Evolutionary conservation across 1,139 yeast genomes (phyloP).

Genomic region (Saccharomyces hybrid): DNA sequence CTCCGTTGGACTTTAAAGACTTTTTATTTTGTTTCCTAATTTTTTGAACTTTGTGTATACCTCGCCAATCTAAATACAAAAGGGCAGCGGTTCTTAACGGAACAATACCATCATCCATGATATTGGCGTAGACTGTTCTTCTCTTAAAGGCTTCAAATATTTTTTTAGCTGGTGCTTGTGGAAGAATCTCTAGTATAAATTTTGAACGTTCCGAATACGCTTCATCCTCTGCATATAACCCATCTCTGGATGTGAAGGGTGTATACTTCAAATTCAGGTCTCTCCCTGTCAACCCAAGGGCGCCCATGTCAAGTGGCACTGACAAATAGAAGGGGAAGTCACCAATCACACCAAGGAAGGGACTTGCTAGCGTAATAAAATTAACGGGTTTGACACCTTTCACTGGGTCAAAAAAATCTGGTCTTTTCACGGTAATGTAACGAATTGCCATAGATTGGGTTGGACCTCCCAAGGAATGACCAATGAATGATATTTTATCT

Average conservation of each 20-base stretch:
- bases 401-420: conserved; percentile 43
- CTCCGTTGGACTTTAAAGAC: background rate
- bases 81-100: conserved; percentile 54
- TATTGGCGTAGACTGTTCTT: conserved; percentile 52
- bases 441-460: conserved; percentile 60
- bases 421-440: conserved; percentile 42
- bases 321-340: conserved; percentile 57
- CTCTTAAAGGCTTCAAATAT: conserved; percentile 42
- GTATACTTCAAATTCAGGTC: conserved; percentile 45
- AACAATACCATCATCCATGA: conserved; percentile 54
- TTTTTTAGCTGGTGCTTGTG: conserved; percentile 46
- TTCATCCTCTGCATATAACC: conserved; percentile 11
- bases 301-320: conserved; percentile 53
- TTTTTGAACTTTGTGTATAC: conserved; percentile 43
- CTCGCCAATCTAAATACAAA: conserved; percentile 52
- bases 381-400: conserved; percentile 43
- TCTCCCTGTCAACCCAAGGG: conserved; percentile 57
- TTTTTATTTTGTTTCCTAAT: conserved; percentile 31
- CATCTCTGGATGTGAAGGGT: conserved; percentile 22
- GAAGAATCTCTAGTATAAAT: conserved; percentile 46
- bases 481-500: conserved; percentile 50
- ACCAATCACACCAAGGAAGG: conserved; percentile 53
- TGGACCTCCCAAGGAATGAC: conserved; percentile 62
- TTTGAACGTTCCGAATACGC: conserved; percentile 20
- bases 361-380: conserved; percentile 54